Evolutionary conservation across 169 alveolate species (phyloP).

Genomic region (Plasmodium malariae): DNA sequence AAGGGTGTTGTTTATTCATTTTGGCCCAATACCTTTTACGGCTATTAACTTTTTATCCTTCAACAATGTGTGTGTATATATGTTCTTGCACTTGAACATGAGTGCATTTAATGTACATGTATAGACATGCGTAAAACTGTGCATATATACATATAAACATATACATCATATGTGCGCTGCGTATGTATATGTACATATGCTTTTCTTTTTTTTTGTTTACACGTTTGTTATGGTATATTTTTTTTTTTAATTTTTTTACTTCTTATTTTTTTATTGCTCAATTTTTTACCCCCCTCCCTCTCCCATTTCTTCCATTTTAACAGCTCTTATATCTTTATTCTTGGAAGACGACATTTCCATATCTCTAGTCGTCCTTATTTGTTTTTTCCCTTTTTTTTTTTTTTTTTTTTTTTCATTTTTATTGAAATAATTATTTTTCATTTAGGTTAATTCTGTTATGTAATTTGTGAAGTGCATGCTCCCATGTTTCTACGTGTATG

Average conservation of each 20-base stretch:
- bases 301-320: too few species aligned
- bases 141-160: too few species aligned
- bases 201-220: slow-evolving; percentile 12
- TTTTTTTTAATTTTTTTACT: too few species aligned
- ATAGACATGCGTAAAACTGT: neutral
- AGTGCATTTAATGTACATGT: too few species aligned
- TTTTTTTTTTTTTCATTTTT: neutral
- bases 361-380: neutral
- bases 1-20: too few species aligned
- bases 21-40: too few species aligned
- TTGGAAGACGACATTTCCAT: neutral
- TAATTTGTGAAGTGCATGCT: neutral
- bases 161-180: too few species aligned
- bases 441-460: too few species aligned
- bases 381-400: neutral
- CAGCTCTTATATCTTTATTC: neutral
- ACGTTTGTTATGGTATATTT: slow-evolving; percentile 8
- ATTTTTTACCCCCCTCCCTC: too few species aligned
- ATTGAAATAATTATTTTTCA: neutral
- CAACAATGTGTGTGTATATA: neutral
- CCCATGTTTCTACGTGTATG: too few species aligned
- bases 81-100: neutral
- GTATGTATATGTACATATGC: neutral
- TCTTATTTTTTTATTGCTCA: too few species aligned
- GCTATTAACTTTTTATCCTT: too few species aligned